A percentile compares a stretch with the other conserved stretches of the same genome.
Conservation (phyloP, 2,329 filamentous ascomycete genomes). For the Xylariaceae sp. region DNA sequence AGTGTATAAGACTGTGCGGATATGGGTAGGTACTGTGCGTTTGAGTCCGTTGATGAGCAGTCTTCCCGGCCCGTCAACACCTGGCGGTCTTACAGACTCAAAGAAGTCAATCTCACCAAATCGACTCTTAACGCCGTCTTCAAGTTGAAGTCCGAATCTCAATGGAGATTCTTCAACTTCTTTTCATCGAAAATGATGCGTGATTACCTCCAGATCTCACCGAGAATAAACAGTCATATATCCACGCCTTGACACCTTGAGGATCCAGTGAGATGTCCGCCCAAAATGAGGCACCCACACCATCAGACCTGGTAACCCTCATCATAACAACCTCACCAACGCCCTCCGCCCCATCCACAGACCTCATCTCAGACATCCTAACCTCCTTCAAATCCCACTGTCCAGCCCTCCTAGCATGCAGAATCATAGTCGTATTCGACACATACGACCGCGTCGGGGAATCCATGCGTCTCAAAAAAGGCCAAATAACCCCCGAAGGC, state of each 20-base stretch:
- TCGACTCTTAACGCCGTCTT: no score
- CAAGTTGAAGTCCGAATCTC: no score
- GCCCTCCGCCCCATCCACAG: constrained; percentile 48
- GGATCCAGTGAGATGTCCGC: constrained; percentile 11
- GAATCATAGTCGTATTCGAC: constrained; percentile 48
- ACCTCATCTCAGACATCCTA: constrained; percentile 45
- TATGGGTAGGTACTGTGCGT: no score
- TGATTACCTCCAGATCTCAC: neutral
- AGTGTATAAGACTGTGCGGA: no score
- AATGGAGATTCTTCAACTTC: neutral
- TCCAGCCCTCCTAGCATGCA: constrained; percentile 36
- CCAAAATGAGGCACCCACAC: constrained; percentile 6
- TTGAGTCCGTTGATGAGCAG: no score
- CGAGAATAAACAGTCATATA: neutral
- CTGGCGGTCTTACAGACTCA: no score
- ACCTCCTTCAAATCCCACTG: constrained; percentile 43
- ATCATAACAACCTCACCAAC: constrained; percentile 53
- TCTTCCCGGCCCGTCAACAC: no score
- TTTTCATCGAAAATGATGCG: neutral
- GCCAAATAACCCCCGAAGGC: constrained; percentile 44
- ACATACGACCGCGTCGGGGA: constrained; percentile 44
- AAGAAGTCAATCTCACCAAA: no score
- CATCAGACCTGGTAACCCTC: constrained; percentile 34
- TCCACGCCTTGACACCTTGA: neutral
- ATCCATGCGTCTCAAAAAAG: constrained; percentile 46